These are phyloP conservation scores for Ocimum tenuiflorum DNA, from an alignment of 257 asterid genomes.

Conservation along the genomic window DNA sequence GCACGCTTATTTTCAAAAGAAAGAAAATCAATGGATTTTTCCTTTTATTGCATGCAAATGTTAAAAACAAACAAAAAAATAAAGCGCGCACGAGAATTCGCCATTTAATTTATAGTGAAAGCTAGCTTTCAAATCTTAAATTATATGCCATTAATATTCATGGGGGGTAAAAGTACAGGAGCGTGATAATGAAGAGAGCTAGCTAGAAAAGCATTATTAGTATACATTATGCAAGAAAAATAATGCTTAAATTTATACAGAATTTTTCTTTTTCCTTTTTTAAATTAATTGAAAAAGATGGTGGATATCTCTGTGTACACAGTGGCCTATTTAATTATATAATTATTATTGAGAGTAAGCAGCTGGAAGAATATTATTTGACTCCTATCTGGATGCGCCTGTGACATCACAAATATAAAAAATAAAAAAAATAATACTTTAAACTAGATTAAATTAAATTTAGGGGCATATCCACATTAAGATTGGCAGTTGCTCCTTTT, in stretches of 20 bases:
- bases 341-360: background rate
- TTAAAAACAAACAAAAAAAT: no score
- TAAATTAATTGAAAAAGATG: background rate
- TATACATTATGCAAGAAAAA: background rate
- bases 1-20: no score
- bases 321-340: background rate
- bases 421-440: no score
- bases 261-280: background rate
- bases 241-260: background rate
- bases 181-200: background rate
- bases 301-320: slow-evolving; percentile 16
- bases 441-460: background rate
- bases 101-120: background rate
- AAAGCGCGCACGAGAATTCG: no score
- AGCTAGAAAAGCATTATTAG: background rate
- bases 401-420: slow-evolving; percentile 14
- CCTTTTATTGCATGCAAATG: no score
- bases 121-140: background rate
- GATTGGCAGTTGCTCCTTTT: slow-evolving; percentile 18
- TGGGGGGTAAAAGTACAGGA: background rate
- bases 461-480: slow-evolving; percentile 12
- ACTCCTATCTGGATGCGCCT: slow-evolving; percentile 4
- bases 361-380: slow-evolving; percentile 9
- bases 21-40: no score
- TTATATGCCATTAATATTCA: background rate